Percentiles rank a stretch among this genome's conserved stretches.
Conservation (phyloP, 768 basidiomycete genomes). For the Tylopilus vinaceipallidus region DNA sequence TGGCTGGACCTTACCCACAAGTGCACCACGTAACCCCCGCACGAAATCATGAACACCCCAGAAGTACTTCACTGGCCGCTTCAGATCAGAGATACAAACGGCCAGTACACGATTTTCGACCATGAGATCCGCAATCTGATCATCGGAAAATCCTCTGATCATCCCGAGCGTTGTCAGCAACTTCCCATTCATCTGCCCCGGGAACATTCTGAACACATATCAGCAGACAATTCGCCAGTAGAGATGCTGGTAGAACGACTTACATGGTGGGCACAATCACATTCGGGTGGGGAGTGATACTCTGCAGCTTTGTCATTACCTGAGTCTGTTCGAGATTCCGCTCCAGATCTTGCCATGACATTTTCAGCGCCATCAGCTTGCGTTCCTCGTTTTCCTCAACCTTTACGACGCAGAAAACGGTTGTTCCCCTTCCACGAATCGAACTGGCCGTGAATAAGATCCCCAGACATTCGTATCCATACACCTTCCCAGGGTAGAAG, state of each 20-base stretch:
- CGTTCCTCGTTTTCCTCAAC: not conserved
- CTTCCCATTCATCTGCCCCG: not conserved
- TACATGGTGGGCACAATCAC: not conserved
- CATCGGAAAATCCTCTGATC: slow-evolving; percentile 6
- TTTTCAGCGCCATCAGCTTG: not conserved
- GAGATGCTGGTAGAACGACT: not conserved
- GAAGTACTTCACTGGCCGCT: slow-evolving; percentile 13
- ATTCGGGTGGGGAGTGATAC: not conserved
- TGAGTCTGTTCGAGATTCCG: not conserved
- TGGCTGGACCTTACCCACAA: slow-evolving; percentile 6
- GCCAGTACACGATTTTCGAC: slow-evolving; percentile 6
- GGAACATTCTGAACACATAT: not conserved
- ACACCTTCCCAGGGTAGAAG: slow-evolving; percentile 2
- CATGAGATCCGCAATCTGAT: not conserved
- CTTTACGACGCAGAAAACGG: slow-evolving; percentile 4
- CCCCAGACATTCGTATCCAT: not conserved
- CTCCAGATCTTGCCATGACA: slow-evolving; percentile 10
- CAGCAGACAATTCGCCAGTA: not conserved
- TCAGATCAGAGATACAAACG: slow-evolving; percentile 1
- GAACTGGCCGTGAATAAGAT: slow-evolving; percentile 10
- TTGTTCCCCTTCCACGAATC: slow-evolving; percentile 12
- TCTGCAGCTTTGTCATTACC: not conserved
- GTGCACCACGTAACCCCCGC: slow-evolving; percentile 11
- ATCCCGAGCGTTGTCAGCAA: not conserved
- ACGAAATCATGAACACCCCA: slow-evolving; percentile 21